Percentiles rank a stretch among this genome's conserved stretches.
Evolutionary conservation across 306 rosid species (phyloP).

Genomic region (Pachyrhizus erosus): DNA sequence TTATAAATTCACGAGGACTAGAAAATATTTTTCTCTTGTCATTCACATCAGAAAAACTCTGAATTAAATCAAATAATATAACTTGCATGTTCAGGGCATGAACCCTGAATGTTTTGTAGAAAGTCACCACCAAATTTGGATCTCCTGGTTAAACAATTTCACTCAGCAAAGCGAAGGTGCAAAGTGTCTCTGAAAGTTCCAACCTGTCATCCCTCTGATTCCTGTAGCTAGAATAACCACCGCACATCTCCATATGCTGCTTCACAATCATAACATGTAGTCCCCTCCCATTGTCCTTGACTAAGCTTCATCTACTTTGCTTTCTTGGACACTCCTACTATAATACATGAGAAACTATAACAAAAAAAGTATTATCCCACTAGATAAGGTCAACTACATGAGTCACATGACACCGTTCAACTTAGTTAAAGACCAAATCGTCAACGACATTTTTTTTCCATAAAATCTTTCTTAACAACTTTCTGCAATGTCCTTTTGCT

Average conservation of each 20-base stretch:
- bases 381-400: background rate
- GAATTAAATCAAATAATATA: background rate
- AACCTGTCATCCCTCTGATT: background rate
- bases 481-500: background rate
- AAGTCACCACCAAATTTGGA: background rate
- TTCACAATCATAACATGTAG: background rate
- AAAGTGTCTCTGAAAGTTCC: background rate
- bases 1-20: background rate
- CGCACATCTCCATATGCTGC: background rate
- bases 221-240: background rate
- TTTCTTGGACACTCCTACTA: background rate
- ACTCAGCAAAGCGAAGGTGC: background rate
- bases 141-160: background rate
- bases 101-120: background rate
- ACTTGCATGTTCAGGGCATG: background rate
- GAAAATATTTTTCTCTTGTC: background rate
- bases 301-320: background rate
- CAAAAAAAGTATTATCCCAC: background rate
- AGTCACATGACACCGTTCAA: background rate
- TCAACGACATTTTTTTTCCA: background rate
- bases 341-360: background rate
- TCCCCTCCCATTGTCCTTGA: too few relatives aligned
- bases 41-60: background rate
- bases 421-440: background rate
- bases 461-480: background rate